Conservation (phyloP, 139 green algal species). For the Nannochloris sp. region DNA sequence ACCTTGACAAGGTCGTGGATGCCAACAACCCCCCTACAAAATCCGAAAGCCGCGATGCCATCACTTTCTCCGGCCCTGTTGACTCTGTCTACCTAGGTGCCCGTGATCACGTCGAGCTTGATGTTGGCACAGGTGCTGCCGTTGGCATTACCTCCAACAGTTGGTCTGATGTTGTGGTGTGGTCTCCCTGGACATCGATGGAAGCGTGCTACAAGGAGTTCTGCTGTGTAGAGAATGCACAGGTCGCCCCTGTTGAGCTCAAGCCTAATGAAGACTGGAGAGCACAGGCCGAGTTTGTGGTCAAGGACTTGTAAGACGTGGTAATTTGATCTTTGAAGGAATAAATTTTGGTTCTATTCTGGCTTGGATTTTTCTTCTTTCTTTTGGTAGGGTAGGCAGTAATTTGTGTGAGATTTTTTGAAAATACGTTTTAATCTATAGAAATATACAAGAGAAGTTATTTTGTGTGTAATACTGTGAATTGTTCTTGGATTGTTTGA, state of each 20-base stretch:
- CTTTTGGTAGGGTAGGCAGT: neutral
- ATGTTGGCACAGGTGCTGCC: slow-evolving; percentile 59
- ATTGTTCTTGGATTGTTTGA: too few relatives aligned
- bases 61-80: slow-evolving; percentile 52
- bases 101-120: slow-evolving; percentile 66
- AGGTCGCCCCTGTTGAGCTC: slow-evolving; percentile 46
- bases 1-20: slow-evolving; percentile 81
- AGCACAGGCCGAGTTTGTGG: neutral
- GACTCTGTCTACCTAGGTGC: slow-evolving; percentile 85
- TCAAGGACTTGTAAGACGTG: too few relatives aligned
- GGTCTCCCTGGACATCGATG: slow-evolving; percentile 56
- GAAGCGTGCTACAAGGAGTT: slow-evolving; percentile 74
- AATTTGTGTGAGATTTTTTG: too few relatives aligned
- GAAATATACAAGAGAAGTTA: too few relatives aligned
- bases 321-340: too few relatives aligned
- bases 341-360: neutral
- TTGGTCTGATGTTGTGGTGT: slow-evolving; percentile 49
- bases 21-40: slow-evolving; percentile 61
- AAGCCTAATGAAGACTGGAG: slow-evolving; percentile 52
- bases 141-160: slow-evolving; percentile 32
- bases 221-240: slow-evolving; percentile 79
- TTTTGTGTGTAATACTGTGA: too few relatives aligned
- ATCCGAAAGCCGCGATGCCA: slow-evolving; percentile 49
- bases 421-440: neutral
- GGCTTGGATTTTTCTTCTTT: neutral